A percentile compares a stretch with the other conserved stretches of the same genome.
Conservation (phyloP, 1,284 basidiomycete genomes). For the Ustilago curta region DNA sequence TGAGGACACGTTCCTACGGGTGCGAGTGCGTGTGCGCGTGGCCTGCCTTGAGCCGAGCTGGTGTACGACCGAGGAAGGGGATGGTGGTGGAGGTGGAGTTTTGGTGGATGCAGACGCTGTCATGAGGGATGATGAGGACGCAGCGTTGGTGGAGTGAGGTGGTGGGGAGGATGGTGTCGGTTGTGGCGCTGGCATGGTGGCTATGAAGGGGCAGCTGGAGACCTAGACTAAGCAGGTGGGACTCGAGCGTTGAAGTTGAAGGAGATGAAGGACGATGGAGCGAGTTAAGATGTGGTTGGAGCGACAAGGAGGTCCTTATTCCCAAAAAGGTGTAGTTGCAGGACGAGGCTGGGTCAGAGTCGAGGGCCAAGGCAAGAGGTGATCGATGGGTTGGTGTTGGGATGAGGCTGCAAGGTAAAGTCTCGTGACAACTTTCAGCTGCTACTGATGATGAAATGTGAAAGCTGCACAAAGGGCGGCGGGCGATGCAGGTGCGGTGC, state of each 20-base stretch:
- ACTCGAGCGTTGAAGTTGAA: not conserved
- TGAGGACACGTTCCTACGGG: constrained; percentile 51
- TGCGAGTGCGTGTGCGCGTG: constrained; percentile 54
- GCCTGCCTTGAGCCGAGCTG: constrained; percentile 56
- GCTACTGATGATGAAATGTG: no score
- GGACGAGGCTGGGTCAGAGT: not conserved
- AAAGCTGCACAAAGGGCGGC: no score
- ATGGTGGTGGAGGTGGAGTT: constrained; percentile 29
- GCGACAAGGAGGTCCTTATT: not conserved
- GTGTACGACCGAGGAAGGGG: constrained; percentile 31
- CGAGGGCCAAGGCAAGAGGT: not conserved
- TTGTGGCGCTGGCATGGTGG: constrained; percentile 43
- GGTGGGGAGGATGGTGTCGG: constrained; percentile 28
- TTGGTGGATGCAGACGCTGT: constrained; percentile 28
- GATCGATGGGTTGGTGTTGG: no score
- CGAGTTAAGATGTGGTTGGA: not conserved
- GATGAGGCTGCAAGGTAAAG: no score
- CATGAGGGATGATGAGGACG: not conserved
- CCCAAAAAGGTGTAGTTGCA: not conserved
- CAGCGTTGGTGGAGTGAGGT: constrained; percentile 8
- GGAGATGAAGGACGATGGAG: not conserved
- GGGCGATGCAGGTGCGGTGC: no score
- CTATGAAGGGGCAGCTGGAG: not conserved
- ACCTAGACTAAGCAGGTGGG: constrained; percentile 10
- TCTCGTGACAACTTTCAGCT: no score